Percentiles rank a stretch among this genome's conserved stretches.
phyloP scores from a whole-genome alignment of 1,139 yeast species.

The Scheffersomyces quercinus region DNA sequence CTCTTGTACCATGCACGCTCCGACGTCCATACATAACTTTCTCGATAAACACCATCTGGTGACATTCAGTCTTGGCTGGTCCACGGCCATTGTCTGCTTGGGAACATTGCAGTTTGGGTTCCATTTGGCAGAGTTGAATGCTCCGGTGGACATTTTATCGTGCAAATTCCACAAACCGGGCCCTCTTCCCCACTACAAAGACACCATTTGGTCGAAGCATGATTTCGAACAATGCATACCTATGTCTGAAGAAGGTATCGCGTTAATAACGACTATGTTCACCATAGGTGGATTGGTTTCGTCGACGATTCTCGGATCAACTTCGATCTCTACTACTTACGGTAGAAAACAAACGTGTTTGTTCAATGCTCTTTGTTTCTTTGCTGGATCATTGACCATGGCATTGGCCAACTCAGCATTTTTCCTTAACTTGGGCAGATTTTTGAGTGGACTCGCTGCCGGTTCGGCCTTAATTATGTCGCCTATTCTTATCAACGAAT shows the following conservation, averaged over 20 bases:
- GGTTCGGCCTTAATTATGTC: conserved; percentile 40
- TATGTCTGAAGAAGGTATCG: conserved; percentile 22
- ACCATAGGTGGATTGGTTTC: conserved; percentile 40
- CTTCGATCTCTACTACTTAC: conserved; percentile 20
- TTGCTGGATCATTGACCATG: conserved; percentile 30
- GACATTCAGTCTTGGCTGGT: conserved; percentile 33
- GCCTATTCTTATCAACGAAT: conserved; percentile 39
- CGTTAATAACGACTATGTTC: conserved; percentile 37
- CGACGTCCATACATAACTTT: conserved; percentile 2
- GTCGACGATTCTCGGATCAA: conserved; percentile 33
- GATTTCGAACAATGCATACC: conserved; percentile 32
- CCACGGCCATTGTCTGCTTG: conserved; percentile 54
- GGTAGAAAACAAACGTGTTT: conserved; percentile 31
- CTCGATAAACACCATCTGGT: conserved; percentile 25
- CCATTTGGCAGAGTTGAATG: conserved; percentile 87
- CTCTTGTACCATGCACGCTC: neutral
- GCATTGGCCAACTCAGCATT: conserved; percentile 20
- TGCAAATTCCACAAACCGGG: conserved; percentile 32
- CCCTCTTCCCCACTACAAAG: conserved; percentile 21
- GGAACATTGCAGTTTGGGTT: conserved; percentile 88
- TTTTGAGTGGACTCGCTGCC: conserved; percentile 38
- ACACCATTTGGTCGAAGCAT: conserved; percentile 27
- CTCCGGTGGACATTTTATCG: conserved; percentile 68
- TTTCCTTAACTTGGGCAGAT: conserved; percentile 28
- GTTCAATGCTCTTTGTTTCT: conserved; percentile 24